These are phyloP conservation scores for Phalaenopsis hybrid DNA, from an alignment of 116 monocot genomes.

Conservation along the genomic window DNA sequence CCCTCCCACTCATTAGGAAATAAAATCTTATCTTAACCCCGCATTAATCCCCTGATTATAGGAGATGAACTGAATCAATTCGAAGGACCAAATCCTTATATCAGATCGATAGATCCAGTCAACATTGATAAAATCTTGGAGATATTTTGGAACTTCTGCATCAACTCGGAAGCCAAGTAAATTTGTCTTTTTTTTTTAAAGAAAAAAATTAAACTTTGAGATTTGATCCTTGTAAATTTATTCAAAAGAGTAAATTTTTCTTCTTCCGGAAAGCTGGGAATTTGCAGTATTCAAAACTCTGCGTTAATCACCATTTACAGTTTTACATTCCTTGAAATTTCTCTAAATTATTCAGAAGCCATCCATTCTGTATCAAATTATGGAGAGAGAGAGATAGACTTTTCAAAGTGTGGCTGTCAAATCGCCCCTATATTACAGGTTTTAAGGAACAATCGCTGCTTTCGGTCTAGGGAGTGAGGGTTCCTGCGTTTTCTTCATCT, in stretches of 20 bases:
- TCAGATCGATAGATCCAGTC: conserved; percentile 1
- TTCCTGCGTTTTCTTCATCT: neutral
- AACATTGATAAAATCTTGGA: neutral
- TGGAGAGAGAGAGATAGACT: neutral
- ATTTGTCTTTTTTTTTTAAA: neutral
- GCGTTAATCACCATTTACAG: neutral
- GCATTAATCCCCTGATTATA: neutral
- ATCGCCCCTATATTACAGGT: neutral
- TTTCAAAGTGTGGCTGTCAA: neutral
- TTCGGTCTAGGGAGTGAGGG: neutral
- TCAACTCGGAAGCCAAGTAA: neutral
- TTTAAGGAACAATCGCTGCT: neutral
- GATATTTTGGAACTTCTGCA: neutral
- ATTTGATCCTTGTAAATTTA: neutral
- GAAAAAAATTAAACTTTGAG: neutral
- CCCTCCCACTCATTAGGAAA: neutral
- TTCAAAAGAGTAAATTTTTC: neutral
- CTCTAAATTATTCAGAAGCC: neutral
- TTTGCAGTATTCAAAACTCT: neutral
- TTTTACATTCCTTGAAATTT: neutral
- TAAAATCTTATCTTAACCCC: neutral
- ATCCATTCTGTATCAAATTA: neutral
- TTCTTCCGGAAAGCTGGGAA: neutral
- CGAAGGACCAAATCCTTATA: neutral
- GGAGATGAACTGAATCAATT: neutral